Evolutionary conservation across 2,329 filamentous ascomycete genomes (phyloP).

Genomic region (Podosphaera fusca): DNA sequence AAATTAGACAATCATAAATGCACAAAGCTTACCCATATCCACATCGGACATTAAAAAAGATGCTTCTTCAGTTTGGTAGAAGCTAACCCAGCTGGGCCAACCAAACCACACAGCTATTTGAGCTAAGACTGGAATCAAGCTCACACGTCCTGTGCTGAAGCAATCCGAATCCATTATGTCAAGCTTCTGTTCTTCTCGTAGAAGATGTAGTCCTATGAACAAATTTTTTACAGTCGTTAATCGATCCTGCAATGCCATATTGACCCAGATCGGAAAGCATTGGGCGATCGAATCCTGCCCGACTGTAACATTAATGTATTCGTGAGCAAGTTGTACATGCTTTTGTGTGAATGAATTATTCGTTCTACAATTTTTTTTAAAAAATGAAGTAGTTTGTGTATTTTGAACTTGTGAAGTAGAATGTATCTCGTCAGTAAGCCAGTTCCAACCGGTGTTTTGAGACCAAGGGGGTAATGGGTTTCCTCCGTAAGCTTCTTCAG

Average conservation of each 20-base stretch:
- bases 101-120: conserved; percentile 67
- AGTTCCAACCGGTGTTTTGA: conserved; percentile 43
- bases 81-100: conserved; percentile 41
- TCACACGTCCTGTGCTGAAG: conserved; percentile 21
- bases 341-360: conserved; percentile 27
- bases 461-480: conserved; percentile 28
- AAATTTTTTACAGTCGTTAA: conserved; percentile 40
- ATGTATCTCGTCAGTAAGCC: conserved; percentile 33
- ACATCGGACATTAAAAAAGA: conserved; percentile 28
- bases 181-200: conserved; percentile 78
- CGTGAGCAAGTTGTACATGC: conserved; percentile 34
- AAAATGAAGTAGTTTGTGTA: conserved; percentile 8
- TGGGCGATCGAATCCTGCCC: conserved; percentile 33
- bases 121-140: conserved; percentile 49
- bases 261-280: conserved; percentile 38
- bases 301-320: conserved; percentile 38
- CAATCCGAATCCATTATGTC: conserved; percentile 32
- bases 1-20: not conserved
- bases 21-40: conserved; percentile 22
- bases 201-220: conserved; percentile 56
- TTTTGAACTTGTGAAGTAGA: conserved; percentile 11
- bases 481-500: conserved; percentile 18
- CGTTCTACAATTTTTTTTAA: conserved; percentile 19
- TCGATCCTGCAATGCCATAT: conserved; percentile 30
- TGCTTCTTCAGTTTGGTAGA: conserved; percentile 37